Percentiles rank a stretch among this genome's conserved stretches.
phyloP scores from a whole-genome alignment of 1,139 yeast genomes.

The Blastobotrys raffinosifermentans region DNA sequence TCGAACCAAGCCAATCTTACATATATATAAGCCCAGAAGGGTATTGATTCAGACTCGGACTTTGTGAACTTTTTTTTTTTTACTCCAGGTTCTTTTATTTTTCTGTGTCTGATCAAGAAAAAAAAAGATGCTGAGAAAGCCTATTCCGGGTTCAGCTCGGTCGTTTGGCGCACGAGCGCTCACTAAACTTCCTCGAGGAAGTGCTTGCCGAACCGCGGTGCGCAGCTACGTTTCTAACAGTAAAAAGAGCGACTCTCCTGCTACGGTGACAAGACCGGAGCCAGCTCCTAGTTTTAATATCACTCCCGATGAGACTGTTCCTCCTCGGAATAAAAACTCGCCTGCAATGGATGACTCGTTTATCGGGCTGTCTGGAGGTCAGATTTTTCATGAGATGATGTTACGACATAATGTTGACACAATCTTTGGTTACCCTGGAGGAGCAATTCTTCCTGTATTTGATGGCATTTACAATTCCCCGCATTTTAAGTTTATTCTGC shows the following conservation, averaged over 20 bases:
- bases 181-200: too few species aligned
- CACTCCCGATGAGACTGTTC: constrained; percentile 15
- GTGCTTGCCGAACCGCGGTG: too few species aligned
- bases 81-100: neutral
- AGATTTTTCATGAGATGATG: constrained; percentile 99
- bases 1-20: too few species aligned
- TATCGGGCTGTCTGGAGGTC: constrained; percentile 95
- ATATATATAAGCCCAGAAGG: too few species aligned
- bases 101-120: neutral
- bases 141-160: constrained; percentile 2
- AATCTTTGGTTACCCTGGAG: constrained; percentile 93
- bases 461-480: constrained; percentile 94
- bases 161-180: neutral
- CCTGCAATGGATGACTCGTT: constrained; percentile 37
- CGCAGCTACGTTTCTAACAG: too few species aligned
- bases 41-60: too few species aligned
- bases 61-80: constrained; percentile 2
- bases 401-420: constrained; percentile 92
- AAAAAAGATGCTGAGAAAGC: constrained; percentile 4
- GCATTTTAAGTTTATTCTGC: constrained; percentile 82
- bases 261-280: constrained; percentile 34
- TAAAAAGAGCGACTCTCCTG: too few species aligned
- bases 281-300: constrained; percentile 49
- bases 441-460: constrained; percentile 95
- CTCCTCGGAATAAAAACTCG: constrained; percentile 5